Conservation (phyloP, 257 asterid genomes). For the Solanum pinnatisectum region DNA sequence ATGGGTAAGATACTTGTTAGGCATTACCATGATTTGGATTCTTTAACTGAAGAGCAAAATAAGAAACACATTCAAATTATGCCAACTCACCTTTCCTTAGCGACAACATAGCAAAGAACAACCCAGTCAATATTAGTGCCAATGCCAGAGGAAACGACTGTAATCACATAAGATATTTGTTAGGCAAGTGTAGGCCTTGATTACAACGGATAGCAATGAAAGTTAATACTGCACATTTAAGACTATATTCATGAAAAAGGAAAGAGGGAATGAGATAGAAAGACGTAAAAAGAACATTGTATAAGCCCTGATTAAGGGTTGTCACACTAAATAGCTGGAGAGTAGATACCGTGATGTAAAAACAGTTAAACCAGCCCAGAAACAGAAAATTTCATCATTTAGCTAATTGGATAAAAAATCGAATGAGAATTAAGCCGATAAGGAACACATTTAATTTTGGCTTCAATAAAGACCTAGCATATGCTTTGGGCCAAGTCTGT, state of each 20-base stretch:
- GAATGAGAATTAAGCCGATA: neutral
- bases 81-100: slow-evolving; percentile 59
- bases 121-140: slow-evolving; percentile 42
- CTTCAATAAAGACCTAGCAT: neutral
- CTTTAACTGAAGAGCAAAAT: neutral
- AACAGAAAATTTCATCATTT: neutral
- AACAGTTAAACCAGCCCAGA: neutral
- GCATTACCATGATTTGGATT: neutral
- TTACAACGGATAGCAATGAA: neutral
- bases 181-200: neutral
- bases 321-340: neutral
- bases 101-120: slow-evolving; percentile 46
- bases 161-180: slow-evolving; percentile 8
- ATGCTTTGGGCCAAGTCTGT: neutral
- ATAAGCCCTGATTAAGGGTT: neutral
- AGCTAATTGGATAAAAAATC: neutral
- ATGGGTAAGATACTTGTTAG: neutral
- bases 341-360: neutral
- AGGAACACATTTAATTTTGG: neutral
- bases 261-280: neutral
- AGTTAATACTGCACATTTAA: neutral
- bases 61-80: neutral
- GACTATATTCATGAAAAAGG: neutral
- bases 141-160: slow-evolving; percentile 88
- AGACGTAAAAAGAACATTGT: neutral